A percentile compares a stretch with the other conserved stretches of the same genome.
These are phyloP conservation scores for Metschnikowia colocasiae DNA, from an alignment of 805 yeast species.

Conservation along the genomic window DNA sequence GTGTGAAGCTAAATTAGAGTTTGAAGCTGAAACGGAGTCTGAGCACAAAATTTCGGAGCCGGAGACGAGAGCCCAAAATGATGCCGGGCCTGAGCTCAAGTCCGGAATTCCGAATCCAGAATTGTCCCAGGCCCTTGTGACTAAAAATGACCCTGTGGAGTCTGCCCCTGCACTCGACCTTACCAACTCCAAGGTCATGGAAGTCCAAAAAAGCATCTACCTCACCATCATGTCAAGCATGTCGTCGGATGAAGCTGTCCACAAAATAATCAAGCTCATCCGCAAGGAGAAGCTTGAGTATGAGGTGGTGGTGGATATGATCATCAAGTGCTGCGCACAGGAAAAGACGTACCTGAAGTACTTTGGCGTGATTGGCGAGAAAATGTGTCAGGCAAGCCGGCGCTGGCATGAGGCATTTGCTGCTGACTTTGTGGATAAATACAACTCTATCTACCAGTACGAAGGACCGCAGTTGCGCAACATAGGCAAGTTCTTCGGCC, in stretches of 20 bases:
- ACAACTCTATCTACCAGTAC: slow-evolving; percentile 56
- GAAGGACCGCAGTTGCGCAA: slow-evolving; percentile 75
- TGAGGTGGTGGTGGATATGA: slow-evolving; percentile 58
- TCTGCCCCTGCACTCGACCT: slow-evolving; percentile 42
- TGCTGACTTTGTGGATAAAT: slow-evolving; percentile 52
- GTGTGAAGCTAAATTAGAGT: too few species aligned
- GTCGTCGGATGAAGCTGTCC: slow-evolving; percentile 91
- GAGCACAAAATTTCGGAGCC: too few species aligned
- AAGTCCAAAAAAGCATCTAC: slow-evolving; percentile 73
- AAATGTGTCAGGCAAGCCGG: slow-evolving; percentile 47
- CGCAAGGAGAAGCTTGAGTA: slow-evolving; percentile 18
- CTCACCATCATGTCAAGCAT: slow-evolving; percentile 83
- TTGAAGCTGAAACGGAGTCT: too few species aligned
- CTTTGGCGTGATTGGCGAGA: slow-evolving; percentile 74
- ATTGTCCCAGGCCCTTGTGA: background rate
- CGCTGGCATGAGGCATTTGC: slow-evolving; percentile 59
- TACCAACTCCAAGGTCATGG: slow-evolving; percentile 61
- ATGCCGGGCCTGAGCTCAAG: too few species aligned
- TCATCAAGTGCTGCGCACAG: slow-evolving; percentile 77
- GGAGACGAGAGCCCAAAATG: background rate
- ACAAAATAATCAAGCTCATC: slow-evolving; percentile 61
- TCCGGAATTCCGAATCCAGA: background rate
- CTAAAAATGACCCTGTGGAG: background rate
- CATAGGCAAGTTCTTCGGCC: slow-evolving; percentile 84
- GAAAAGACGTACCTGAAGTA: slow-evolving; percentile 83